Conservation (phyloP, 768 basidiomycete species). For the Mycena maculata region DNA sequence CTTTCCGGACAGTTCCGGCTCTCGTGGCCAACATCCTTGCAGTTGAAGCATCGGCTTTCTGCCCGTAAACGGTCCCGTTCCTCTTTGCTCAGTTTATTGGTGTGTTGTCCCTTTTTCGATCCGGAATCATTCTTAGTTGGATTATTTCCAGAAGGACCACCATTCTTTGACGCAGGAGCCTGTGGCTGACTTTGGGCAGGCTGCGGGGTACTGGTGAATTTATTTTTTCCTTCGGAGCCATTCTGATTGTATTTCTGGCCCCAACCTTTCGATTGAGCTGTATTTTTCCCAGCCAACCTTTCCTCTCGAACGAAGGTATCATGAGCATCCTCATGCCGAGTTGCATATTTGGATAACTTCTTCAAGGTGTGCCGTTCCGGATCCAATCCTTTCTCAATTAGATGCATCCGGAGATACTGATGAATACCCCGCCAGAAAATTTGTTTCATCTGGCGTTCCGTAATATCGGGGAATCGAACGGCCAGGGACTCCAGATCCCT, state of each 20-base stretch:
- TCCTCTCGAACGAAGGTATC: conserved; percentile 3
- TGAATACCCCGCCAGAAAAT: conserved; percentile 41
- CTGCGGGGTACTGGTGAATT: too few species aligned
- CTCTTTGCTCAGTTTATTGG: conserved; percentile 22
- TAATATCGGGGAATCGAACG: conserved; percentile 34
- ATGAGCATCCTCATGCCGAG: neutral
- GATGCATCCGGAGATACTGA: conserved; percentile 30
- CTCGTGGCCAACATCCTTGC: conserved; percentile 36
- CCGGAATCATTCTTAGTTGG: neutral
- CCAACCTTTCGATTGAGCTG: neutral
- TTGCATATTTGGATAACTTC: neutral
- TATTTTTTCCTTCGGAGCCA: too few species aligned
- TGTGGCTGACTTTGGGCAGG: too few species aligned
- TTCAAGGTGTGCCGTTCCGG: conserved; percentile 23
- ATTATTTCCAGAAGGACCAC: too few species aligned
- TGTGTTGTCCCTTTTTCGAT: neutral
- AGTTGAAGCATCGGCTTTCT: conserved; percentile 36
- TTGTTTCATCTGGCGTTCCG: conserved; percentile 33
- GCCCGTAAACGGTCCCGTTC: conserved; percentile 26
- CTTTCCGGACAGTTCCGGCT: conserved; percentile 30
- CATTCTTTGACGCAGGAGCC: too few species aligned
- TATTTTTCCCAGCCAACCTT: neutral
- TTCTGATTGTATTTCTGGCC: neutral
- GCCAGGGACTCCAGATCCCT: conserved; percentile 38
- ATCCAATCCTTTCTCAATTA: conserved; percentile 36